Evolutionary conservation across 1,139 yeast genomes (phyloP).

Genomic region (Kodamaea suecica): DNA sequence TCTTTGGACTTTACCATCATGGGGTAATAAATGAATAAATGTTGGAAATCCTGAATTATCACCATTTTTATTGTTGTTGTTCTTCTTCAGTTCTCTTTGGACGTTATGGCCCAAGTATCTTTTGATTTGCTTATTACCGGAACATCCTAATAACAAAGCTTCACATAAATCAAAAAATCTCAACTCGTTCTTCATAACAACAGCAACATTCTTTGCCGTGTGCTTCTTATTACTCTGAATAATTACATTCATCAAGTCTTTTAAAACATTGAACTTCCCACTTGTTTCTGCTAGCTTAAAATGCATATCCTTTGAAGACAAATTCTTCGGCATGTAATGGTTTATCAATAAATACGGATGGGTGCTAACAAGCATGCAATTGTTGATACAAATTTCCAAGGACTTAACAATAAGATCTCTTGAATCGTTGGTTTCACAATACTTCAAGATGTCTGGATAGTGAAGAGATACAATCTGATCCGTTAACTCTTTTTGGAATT

Average conservation of each 20-base stretch:
- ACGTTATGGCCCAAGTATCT: slow-evolving; percentile 64
- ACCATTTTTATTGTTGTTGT: slow-evolving; percentile 13
- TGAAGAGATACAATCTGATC: slow-evolving; percentile 91
- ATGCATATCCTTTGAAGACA: slow-evolving; percentile 76
- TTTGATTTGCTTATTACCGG: slow-evolving; percentile 51
- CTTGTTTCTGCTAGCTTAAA: slow-evolving; percentile 72
- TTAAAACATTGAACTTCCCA: slow-evolving; percentile 76
- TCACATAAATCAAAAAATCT: slow-evolving; percentile 72
- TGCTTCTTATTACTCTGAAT: slow-evolving; percentile 45
- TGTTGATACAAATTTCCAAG: slow-evolving; percentile 67
- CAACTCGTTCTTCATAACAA: slow-evolving; percentile 35
- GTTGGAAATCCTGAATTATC: slow-evolving; percentile 17
- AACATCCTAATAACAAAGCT: slow-evolving; percentile 68
- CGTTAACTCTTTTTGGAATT: slow-evolving; percentile 85
- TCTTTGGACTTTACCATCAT: slow-evolving; percentile 34
- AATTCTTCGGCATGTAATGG: slow-evolving; percentile 82
- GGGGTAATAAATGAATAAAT: slow-evolving; percentile 44
- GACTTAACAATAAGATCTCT: slow-evolving; percentile 65
- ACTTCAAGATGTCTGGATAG: slow-evolving; percentile 84
- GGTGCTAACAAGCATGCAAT: slow-evolving; percentile 75
- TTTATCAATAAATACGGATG: slow-evolving; percentile 86
- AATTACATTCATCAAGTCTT: slow-evolving; percentile 52
- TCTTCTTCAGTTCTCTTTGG: slow-evolving; percentile 39
- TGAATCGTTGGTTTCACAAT: slow-evolving; percentile 64
- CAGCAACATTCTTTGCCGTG: slow-evolving; percentile 36